Conservation (phyloP, 331 rosid genomes). For the Telfairia occidentalis region DNA sequence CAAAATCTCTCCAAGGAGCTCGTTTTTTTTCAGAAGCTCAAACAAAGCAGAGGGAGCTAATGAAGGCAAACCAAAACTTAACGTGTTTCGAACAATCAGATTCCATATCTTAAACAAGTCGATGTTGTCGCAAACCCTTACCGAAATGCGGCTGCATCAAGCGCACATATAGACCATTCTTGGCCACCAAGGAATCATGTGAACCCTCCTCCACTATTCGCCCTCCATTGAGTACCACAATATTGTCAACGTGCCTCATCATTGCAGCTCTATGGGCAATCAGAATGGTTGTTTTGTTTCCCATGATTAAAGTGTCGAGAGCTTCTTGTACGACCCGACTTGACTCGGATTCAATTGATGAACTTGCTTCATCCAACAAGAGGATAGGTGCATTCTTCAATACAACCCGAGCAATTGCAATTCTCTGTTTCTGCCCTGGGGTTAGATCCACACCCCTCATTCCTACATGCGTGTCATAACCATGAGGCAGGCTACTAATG, state of each 20-base stretch:
- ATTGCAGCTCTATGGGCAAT: constrained; percentile 98
- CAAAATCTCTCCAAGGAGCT: constrained; percentile 2
- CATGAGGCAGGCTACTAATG: constrained; percentile 96
- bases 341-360: constrained; percentile 97
- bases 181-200: constrained; percentile 65
- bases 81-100: constrained; percentile 16
- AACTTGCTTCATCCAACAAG: constrained; percentile 94
- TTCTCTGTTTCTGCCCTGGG: constrained; percentile 98
- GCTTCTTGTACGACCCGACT: constrained; percentile 99
- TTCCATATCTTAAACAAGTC: constrained; percentile 46
- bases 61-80: constrained; percentile 24
- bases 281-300: constrained; percentile 93
- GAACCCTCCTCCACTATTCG: constrained; percentile 92
- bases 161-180: constrained; percentile 84
- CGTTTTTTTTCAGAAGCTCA: not conserved
- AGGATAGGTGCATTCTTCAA: constrained; percentile 92
- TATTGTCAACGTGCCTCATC: constrained; percentile 98
- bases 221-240: constrained; percentile 97
- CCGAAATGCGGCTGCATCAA: constrained; percentile 99
- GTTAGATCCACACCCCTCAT: constrained; percentile 99
- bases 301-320: constrained; percentile 93
- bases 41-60: not conserved
- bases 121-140: constrained; percentile 83
- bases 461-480: constrained; percentile 97
- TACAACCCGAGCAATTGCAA: constrained; percentile 91